Percentiles rank a stretch among this genome's conserved stretches.
These are phyloP conservation scores for Bacidia rubella DNA, from an alignment of 495 filamentous ascomycete genomes.

Conservation along the genomic window DNA sequence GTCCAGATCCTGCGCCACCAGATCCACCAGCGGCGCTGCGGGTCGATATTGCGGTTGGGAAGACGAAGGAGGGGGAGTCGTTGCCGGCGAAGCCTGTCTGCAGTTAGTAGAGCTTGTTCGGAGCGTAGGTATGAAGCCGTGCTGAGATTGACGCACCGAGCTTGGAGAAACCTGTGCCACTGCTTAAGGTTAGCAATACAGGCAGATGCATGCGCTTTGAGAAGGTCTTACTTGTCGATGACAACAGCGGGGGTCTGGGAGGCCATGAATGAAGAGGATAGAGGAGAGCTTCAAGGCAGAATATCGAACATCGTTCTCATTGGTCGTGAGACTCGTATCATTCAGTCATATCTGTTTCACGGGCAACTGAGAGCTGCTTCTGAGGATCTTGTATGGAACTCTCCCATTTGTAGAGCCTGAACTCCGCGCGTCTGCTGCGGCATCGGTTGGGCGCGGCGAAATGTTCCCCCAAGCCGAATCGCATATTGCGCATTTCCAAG, in stretches of 20 bases:
- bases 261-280: slow-evolving; percentile 50
- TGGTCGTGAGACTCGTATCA: background rate
- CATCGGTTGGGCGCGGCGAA: background rate
- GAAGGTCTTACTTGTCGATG: slow-evolving; percentile 96
- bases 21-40: slow-evolving; percentile 60
- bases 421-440: slow-evolving; percentile 6
- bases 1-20: slow-evolving; percentile 66
- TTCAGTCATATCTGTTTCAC: background rate
- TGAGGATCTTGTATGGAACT: background rate
- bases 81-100: slow-evolving; percentile 88
- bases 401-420: slow-evolving; percentile 3
- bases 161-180: slow-evolving; percentile 98
- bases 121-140: background rate
- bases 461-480: slow-evolving; percentile 1
- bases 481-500: background rate
- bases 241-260: slow-evolving; percentile 99
- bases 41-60: slow-evolving; percentile 95
- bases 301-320: background rate
- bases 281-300: background rate
- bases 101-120: background rate
- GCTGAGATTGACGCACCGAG: slow-evolving; percentile 51
- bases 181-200: slow-evolving; percentile 25
- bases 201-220: background rate
- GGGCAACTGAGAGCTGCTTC: background rate
- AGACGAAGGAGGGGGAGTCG: slow-evolving; percentile 97